phyloP scores from a whole-genome alignment of 2,329 filamentous ascomycete genomes.

The Colletotrichum sansevieriae region DNA sequence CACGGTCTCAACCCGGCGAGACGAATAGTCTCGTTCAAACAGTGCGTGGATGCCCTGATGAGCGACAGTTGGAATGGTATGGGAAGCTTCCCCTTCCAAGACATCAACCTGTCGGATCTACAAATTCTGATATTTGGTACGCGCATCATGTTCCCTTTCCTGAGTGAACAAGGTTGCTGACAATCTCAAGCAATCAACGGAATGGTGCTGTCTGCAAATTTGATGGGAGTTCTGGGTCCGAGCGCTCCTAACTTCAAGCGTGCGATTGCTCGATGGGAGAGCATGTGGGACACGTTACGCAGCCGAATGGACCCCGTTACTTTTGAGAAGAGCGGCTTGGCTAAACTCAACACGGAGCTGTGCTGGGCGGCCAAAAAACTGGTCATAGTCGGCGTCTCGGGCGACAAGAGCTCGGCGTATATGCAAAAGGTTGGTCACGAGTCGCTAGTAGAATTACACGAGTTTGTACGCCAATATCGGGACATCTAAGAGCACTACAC shows the following conservation, averaged over 20 bases:
- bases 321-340: slow-evolving; percentile 23
- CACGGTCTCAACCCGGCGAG: slow-evolving; percentile 10
- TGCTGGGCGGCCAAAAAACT: slow-evolving; percentile 35
- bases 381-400: slow-evolving; percentile 29
- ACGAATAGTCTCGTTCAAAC: slow-evolving; percentile 34
- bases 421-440: slow-evolving; percentile 38
- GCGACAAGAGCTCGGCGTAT: slow-evolving; percentile 34
- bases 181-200: slow-evolving; percentile 26
- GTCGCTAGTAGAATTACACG: slow-evolving; percentile 31
- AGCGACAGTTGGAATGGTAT: slow-evolving; percentile 39
- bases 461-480: slow-evolving; percentile 34
- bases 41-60: slow-evolving; percentile 43
- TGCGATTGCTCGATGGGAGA: slow-evolving; percentile 43
- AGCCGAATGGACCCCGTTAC: neutral
- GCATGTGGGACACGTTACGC: slow-evolving; percentile 40
- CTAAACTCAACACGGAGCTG: slow-evolving; percentile 38
- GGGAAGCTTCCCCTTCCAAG: slow-evolving; percentile 33
- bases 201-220: slow-evolving; percentile 37
- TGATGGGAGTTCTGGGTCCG: slow-evolving; percentile 38
- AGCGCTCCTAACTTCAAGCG: slow-evolving; percentile 35
- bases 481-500: slow-evolving; percentile 16
- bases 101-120: slow-evolving; percentile 34
- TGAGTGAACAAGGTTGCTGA: neutral
- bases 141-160: fast-evolving
- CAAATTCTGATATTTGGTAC: slow-evolving; percentile 36